Percentiles rank a stretch among this genome's conserved stretches.
Evolutionary conservation across 2,329 filamentous ascomycete genomes (phyloP).

Genomic region (Pseudogymnoascus sp.): DNA sequence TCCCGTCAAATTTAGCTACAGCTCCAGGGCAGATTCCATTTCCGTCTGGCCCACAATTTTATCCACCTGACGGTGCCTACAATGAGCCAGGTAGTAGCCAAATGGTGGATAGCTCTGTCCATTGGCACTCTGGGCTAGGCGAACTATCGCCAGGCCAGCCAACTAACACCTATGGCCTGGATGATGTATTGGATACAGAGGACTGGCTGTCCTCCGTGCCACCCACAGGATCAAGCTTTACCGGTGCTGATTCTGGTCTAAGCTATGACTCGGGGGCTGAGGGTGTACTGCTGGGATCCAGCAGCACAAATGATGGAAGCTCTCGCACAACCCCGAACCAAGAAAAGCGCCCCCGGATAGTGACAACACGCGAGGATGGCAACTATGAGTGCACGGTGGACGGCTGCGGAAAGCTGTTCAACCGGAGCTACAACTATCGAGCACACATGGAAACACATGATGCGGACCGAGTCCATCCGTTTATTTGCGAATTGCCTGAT

Average conservation of each 20-base stretch:
- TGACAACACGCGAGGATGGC: background rate
- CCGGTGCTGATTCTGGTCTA: background rate
- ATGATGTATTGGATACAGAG: background rate
- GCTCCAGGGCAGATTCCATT: background rate
- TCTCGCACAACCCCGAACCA: background rate
- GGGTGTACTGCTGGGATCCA: background rate
- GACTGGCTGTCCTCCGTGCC: background rate
- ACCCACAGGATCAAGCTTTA: background rate
- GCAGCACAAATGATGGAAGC: background rate
- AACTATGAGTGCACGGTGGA: constrained; percentile 48
- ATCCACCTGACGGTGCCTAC: background rate
- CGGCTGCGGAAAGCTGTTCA: constrained; percentile 72
- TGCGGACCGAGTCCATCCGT: constrained; percentile 62
- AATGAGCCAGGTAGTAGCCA: background rate
- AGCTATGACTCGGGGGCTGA: background rate
- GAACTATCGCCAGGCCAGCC: background rate
- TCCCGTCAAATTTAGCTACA: background rate
- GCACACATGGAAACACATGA: constrained; percentile 82
- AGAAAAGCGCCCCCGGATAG: background rate
- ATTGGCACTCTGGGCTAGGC: background rate
- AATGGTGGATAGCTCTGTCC: background rate
- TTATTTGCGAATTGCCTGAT: constrained; percentile 55
- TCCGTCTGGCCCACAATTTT: background rate
- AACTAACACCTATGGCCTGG: background rate
- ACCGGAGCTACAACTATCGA: constrained; percentile 78